A percentile compares a stretch with the other conserved stretches of the same genome.
phyloP scores from a whole-genome alignment of 2,329 filamentous ascomycete genomes.

The Verticillium zaregamsianum region DNA sequence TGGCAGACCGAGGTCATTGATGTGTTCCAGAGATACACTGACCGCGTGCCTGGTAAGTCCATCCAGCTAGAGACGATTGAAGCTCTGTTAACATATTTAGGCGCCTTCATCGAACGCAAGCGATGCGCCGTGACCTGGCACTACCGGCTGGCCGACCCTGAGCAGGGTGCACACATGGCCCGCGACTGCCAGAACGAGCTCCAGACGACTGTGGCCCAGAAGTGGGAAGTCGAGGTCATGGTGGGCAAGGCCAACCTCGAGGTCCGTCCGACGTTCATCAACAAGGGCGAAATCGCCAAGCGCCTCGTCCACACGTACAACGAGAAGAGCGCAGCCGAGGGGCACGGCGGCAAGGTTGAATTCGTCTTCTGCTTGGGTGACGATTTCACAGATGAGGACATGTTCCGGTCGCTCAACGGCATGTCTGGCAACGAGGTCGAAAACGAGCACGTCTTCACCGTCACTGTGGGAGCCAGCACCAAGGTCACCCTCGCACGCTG shows the following conservation, averaged over 20 bases:
- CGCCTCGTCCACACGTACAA: conserved; percentile 73
- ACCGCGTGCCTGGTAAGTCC: conserved; percentile 70
- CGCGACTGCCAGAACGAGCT: conserved; percentile 78
- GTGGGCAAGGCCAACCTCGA: conserved; percentile 94
- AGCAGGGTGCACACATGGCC: conserved; percentile 76
- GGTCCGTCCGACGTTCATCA: conserved; percentile 93
- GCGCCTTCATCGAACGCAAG: conserved; percentile 91
- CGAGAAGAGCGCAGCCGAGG: conserved; percentile 39
- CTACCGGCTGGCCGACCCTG: conserved; percentile 85
- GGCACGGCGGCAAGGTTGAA: conserved; percentile 55
- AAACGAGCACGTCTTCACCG: conserved; percentile 73
- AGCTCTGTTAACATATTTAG: conserved; percentile 31
- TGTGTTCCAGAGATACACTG: conserved; percentile 84
- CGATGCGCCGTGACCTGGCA: conserved; percentile 96
- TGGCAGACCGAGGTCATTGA: conserved; percentile 86
- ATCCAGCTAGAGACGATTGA: background rate
- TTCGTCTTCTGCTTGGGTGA: conserved; percentile 92
- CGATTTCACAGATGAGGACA: conserved; percentile 97
- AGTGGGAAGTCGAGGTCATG: conserved; percentile 95
- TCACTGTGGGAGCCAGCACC: conserved; percentile 85
- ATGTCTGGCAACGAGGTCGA: conserved; percentile 50
- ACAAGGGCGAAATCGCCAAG: conserved; percentile 94
- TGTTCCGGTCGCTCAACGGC: conserved; percentile 77
- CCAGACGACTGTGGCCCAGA: conserved; percentile 68
- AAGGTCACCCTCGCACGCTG: conserved; percentile 89